Evolutionary conservation across 1,139 yeast species (phyloP).

Genomic region (Candida frijolesensis): DNA sequence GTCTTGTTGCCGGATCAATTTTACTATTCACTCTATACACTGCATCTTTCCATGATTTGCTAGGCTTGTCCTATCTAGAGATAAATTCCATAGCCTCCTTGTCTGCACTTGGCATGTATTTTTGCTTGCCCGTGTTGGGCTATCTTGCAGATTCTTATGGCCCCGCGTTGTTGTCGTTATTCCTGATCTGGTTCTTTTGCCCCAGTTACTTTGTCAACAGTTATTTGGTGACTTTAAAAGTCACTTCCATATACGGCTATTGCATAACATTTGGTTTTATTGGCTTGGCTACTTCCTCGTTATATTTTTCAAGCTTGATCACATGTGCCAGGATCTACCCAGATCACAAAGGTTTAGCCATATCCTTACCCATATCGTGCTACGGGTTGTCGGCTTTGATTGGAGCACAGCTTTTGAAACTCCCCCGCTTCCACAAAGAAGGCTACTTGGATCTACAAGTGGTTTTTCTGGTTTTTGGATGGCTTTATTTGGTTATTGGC

Average conservation of each 20-base stretch:
- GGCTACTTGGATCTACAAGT: constrained; percentile 36
- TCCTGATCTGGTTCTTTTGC: constrained; percentile 65
- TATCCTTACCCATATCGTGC: constrained; percentile 84
- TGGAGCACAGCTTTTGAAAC: constrained; percentile 56
- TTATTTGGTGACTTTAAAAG: constrained; percentile 12
- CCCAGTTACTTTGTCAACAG: constrained; percentile 66
- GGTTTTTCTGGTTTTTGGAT: constrained; percentile 61
- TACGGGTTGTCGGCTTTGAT: constrained; percentile 80
- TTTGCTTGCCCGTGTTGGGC: constrained; percentile 83
- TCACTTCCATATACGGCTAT: constrained; percentile 22
- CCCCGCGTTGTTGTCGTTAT: constrained; percentile 68
- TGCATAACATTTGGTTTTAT: constrained; percentile 49
- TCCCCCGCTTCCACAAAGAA: constrained; percentile 34
- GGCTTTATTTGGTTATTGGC: constrained; percentile 59
- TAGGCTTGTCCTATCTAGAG: constrained; percentile 67
- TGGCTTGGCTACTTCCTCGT: constrained; percentile 81
- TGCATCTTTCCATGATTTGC: constrained; percentile 58
- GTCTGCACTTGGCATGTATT: constrained; percentile 80
- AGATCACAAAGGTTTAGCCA: constrained; percentile 71
- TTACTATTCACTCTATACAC: constrained; percentile 80
- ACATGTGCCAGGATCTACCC: constrained; percentile 88
- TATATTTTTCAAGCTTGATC: constrained; percentile 74
- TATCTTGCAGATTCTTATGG: constrained; percentile 84
- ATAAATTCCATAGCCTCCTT: constrained; percentile 78
- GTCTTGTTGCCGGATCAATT: constrained; percentile 81